Evolutionary conservation across 352 stramenopile genomes (phyloP).

Genomic region (Bremia lactucae): DNA sequence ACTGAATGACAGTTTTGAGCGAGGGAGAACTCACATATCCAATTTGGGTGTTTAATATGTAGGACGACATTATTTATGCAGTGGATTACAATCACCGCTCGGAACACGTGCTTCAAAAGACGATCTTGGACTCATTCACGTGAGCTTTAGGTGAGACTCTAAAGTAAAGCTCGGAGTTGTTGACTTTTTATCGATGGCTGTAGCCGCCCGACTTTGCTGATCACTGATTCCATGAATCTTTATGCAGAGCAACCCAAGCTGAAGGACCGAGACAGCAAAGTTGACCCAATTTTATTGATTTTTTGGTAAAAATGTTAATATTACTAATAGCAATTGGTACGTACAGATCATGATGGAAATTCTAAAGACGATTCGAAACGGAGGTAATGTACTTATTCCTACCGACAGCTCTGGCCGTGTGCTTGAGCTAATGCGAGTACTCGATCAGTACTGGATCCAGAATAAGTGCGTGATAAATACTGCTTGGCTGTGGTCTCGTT

Average conservation of each 20-base stretch:
- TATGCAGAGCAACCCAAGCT: constrained; percentile 80
- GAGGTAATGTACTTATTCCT: constrained; percentile 93
- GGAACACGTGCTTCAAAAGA: constrained; percentile 90
- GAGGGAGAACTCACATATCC: background rate
- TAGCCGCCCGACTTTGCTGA: constrained; percentile 75
- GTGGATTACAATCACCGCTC: constrained; percentile 91
- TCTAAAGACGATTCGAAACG: constrained; percentile 85
- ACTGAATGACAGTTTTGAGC: background rate
- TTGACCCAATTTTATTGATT: constrained; percentile 3
- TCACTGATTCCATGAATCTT: constrained; percentile 85
- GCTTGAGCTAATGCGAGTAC: constrained; percentile 91
- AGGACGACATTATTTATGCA: constrained; percentile 90
- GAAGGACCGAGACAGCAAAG: constrained; percentile 79
- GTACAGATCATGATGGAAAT: constrained; percentile 87
- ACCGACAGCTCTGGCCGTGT: constrained; percentile 89
- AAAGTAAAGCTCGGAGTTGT: too few relatives aligned
- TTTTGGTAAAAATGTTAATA: background rate
- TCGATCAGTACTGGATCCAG: constrained; percentile 93
- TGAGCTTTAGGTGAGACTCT: constrained; percentile 23
- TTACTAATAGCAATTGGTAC: constrained; percentile 14
- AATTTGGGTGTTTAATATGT: background rate
- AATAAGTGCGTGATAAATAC: constrained; percentile 71
- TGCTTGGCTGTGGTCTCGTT: background rate
- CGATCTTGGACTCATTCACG: constrained; percentile 89
- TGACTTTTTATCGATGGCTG: constrained; percentile 2